These are phyloP conservation scores for Globisporangium perplexum DNA, from an alignment of 352 stramenopile species.

Conservation along the genomic window DNA sequence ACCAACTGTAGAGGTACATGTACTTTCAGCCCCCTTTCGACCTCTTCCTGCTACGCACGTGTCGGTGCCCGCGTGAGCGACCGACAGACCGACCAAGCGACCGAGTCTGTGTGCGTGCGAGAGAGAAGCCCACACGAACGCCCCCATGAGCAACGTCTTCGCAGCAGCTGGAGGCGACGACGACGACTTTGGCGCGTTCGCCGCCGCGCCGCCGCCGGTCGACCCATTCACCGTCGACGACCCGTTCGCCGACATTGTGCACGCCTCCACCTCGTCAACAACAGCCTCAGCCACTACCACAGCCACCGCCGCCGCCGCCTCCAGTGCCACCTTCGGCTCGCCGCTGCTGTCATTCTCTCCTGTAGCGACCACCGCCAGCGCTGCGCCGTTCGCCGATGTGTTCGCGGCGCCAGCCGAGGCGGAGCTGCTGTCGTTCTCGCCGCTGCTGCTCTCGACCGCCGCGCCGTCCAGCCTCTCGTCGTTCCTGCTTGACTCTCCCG, in stretches of 20 bases:
- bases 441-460: constrained; percentile 2
- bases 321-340: constrained; percentile 1
- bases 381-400: constrained; percentile 15
- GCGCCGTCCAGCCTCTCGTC: constrained; percentile 1
- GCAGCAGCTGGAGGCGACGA: constrained; percentile 1
- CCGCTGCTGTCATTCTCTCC: constrained; percentile 40
- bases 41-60: background rate
- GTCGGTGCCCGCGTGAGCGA: too few relatives aligned
- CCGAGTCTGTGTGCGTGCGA: background rate
- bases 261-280: constrained; percentile 6
- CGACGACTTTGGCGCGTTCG: constrained; percentile 40
- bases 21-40: too few relatives aligned
- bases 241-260: constrained; percentile 17
- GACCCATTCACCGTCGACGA: constrained; percentile 20
- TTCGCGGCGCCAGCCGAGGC: constrained; percentile 7
- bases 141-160: background rate
- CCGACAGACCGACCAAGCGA: too few relatives aligned
- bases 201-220: constrained; percentile 22
- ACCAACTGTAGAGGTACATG: too few relatives aligned
- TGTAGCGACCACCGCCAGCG: constrained; percentile 11
- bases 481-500: constrained; percentile 9
- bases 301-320: background rate
- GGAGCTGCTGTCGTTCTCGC: constrained; percentile 19
- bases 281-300: constrained; percentile 2
- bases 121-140: background rate